Conservation (phyloP, 176 grass and related monocot genomes). For the Thinopyrum elongatum region DNA sequence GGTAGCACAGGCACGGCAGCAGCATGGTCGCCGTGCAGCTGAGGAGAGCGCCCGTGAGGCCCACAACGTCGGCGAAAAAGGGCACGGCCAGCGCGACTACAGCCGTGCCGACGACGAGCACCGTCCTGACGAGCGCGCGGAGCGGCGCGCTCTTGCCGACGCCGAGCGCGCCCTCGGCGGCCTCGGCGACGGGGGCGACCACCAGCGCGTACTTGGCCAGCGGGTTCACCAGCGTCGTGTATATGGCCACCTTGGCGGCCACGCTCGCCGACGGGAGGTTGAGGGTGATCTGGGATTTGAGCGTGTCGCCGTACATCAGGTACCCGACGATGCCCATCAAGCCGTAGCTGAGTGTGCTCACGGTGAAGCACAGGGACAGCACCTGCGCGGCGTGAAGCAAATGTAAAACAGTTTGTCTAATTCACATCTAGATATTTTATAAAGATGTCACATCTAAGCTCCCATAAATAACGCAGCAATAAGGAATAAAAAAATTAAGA, state of each 20-base stretch:
- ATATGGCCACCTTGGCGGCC: slow-evolving; percentile 49
- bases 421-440: no score
- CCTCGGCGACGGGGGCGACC: slow-evolving; percentile 8
- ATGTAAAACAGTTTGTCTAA: no score
- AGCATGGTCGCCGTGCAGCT: slow-evolving; percentile 41
- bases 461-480: no score
- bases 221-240: slow-evolving; percentile 53
- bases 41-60: slow-evolving; percentile 35
- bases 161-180: slow-evolving; percentile 19
- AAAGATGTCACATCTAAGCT: no score
- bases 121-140: slow-evolving; percentile 12
- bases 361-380: slow-evolving; percentile 28
- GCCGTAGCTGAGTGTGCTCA: slow-evolving; percentile 44
- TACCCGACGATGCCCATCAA: slow-evolving; percentile 40
- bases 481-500: no score
- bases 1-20: slow-evolving; percentile 45
- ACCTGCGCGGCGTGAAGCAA: slow-evolving; percentile 15
- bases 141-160: slow-evolving; percentile 7
- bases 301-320: slow-evolving; percentile 44
- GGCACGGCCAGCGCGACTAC: slow-evolving; percentile 31
- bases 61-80: slow-evolving; percentile 40
- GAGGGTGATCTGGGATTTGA: slow-evolving; percentile 39
- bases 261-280: slow-evolving; percentile 31
- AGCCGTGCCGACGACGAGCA: slow-evolving; percentile 22
- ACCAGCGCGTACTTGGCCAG: slow-evolving; percentile 44